phyloP scores from a whole-genome alignment of 306 rosid species.

The Vicia faba region DNA sequence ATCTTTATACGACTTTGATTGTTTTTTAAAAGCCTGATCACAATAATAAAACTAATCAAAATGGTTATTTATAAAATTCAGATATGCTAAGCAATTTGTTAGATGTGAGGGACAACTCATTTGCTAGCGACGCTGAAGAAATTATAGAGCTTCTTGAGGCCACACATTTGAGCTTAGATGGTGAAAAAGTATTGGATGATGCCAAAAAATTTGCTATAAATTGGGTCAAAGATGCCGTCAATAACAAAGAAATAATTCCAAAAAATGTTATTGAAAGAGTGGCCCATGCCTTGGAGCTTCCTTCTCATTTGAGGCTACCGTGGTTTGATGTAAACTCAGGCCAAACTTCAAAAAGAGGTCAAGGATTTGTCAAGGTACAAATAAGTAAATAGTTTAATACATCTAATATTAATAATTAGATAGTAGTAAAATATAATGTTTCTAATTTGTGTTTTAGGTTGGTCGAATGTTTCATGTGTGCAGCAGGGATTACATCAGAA shows the following conservation, averaged over 20 bases:
- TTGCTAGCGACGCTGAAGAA: background rate
- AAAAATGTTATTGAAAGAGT: constrained; percentile 12
- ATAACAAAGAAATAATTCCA: background rate
- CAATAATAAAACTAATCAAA: background rate
- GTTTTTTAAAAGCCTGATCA: no score
- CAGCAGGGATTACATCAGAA: constrained; percentile 52
- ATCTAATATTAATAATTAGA: no score
- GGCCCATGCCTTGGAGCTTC: constrained; percentile 53
- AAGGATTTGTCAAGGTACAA: constrained; percentile 51
- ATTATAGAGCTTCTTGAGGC: constrained; percentile 52
- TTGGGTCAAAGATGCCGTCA: constrained; percentile 34
- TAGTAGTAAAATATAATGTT: no score
- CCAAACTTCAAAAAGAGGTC: constrained; percentile 53
- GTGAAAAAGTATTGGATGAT: constrained; percentile 44
- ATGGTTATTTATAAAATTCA: constrained; percentile 28
- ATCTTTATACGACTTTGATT: no score
- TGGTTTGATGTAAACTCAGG: constrained; percentile 67
- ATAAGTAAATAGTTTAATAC: no score
- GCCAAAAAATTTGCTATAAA: constrained; percentile 13
- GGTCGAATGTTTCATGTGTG: constrained; percentile 68
- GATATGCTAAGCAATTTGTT: constrained; percentile 38
- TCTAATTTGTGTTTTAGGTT: constrained; percentile 39
- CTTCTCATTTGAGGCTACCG: constrained; percentile 57
- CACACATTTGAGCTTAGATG: constrained; percentile 49
- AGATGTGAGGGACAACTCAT: constrained; percentile 20